These are phyloP conservation scores for Plasmodium relictum DNA, from an alignment of 169 alveolate genomes.

Conservation along the genomic window DNA sequence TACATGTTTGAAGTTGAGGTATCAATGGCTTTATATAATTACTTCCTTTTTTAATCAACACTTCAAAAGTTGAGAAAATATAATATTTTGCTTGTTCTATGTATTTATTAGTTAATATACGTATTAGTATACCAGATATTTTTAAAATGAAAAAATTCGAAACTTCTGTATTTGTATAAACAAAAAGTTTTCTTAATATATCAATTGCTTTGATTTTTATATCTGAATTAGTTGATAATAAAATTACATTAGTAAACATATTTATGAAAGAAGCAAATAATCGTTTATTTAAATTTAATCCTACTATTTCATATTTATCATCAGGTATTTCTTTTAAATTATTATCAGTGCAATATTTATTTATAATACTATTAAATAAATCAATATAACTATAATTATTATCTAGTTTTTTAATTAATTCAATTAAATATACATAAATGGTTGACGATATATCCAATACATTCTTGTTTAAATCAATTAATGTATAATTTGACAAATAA, in stretches of 20 bases:
- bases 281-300: constrained; percentile 43
- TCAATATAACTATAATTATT: constrained; percentile 10
- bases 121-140: constrained; percentile 64
- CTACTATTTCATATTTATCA: constrained; percentile 75
- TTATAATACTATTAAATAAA: constrained; percentile 37
- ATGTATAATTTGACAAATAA: constrained; percentile 40
- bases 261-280: constrained; percentile 52
- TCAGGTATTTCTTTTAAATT: constrained; percentile 39
- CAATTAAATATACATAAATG: constrained; percentile 59
- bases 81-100: constrained; percentile 66
- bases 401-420: constrained; percentile 27
- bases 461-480: constrained; percentile 61
- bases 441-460: constrained; percentile 30
- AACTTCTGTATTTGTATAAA: constrained; percentile 50
- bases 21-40: constrained; percentile 53
- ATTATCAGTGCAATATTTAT: constrained; percentile 53
- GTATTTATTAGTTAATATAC: constrained; percentile 74
- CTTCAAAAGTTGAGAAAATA: constrained; percentile 67
- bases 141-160: constrained; percentile 46
- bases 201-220: constrained; percentile 69
- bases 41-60: constrained; percentile 70
- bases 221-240: constrained; percentile 45
- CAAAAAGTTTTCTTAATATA: constrained; percentile 39
- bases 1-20: constrained; percentile 77
- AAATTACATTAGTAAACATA: constrained; percentile 64